Base-by-base conservation (phyloP, 2,329 filamentous ascomycete species). In the Penicillium sclerotigenum region DNA sequence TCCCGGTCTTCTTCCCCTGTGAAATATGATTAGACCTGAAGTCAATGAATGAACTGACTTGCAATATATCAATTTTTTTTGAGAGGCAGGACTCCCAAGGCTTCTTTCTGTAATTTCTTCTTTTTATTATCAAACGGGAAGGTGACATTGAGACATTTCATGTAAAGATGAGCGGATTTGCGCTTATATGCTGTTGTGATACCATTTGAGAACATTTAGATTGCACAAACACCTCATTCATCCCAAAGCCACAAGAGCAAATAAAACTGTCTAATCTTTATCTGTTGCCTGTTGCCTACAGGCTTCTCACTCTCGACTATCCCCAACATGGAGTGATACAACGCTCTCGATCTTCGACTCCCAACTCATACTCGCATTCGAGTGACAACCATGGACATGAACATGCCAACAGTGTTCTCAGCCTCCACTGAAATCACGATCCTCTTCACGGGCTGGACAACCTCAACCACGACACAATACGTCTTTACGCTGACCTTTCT, bases 1-100 rank as follows among this genome's bases (percentile, higher is more conserved):
- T 51, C 46, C 45, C 54, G 52, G 41, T 61, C 51, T 45, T 38
- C 31, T 58, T 57, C 47, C 43, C 49, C 52, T 64, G 62, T 65
- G 61, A 64, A 56, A 65, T 65, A 64, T 65, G 57, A 63, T 60
- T 60, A 65, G 57, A 64, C 46, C 57, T 58, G 51, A 57, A 54
- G 57, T 54, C 52, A 53, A 59, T 58, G 47, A 46, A 34, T 45
- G 40, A 33, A 47, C 31, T 43, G 38, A 57, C 60, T 54, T 56
- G 53, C 43, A 62, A 56, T 56, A 50, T 48, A 54, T 48, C 7
- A 36, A 46, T 41, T 33, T 28, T 28, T 52, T 47, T 41, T n/a
- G 20, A 33, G 28, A 33, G 26, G 9, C 38, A n/a, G 11, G 22
- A 16, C 13, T 24, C 16, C 26, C 20, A 10, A 43, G 8, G 2